Evolutionary conservation across 2,329 filamentous ascomycete species (phyloP).

Genomic region (Cercospora beticola): DNA sequence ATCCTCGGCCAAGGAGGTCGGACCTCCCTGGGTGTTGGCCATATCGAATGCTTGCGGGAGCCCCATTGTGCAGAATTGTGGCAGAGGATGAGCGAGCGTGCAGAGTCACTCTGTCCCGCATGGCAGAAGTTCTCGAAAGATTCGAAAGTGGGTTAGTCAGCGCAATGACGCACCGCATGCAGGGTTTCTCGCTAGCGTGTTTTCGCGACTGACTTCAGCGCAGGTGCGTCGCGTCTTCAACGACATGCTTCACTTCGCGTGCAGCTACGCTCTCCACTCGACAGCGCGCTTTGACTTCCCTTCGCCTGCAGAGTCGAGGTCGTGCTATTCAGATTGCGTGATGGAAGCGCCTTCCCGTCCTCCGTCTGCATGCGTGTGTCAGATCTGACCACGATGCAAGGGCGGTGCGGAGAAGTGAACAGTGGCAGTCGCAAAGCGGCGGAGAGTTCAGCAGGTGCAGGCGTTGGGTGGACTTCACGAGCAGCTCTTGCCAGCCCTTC

Average conservation of each 20-base stretch:
- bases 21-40: slow-evolving; percentile 20
- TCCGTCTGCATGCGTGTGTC: neutral
- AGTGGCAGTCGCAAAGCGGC: neutral
- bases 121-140: neutral
- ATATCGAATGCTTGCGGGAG: slow-evolving; percentile 19
- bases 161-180: neutral
- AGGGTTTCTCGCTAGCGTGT: neutral
- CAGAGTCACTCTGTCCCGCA: neutral
- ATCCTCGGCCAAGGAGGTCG: slow-evolving; percentile 43
- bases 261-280: neutral
- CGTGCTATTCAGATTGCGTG: neutral
- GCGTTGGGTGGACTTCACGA: neutral
- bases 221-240: neutral
- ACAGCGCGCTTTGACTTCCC: neutral
- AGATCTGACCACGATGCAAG: neutral
- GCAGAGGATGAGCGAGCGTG: neutral
- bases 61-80: slow-evolving; percentile 10
- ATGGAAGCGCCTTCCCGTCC: neutral
- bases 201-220: neutral
- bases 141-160: slow-evolving; percentile 3
- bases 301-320: too few species aligned
- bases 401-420: neutral
- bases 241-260: neutral
- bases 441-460: slow-evolving; percentile 1
- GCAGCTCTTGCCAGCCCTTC: neutral